Base-by-base conservation (phyloP, 2,329 filamentous ascomycete genomes). In the Trichophyton benhamiae region DNA sequence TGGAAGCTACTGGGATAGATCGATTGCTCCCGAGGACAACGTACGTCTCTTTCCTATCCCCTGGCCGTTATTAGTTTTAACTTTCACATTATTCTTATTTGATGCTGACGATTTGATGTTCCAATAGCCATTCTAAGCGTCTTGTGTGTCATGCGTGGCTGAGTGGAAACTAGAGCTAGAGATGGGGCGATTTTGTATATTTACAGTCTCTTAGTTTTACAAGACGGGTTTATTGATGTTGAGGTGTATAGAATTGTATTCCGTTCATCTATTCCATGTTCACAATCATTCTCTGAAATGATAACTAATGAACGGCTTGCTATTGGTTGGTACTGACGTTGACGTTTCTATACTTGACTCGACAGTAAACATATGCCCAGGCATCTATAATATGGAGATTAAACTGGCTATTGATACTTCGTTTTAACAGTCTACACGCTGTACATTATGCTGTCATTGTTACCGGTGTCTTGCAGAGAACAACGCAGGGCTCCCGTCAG, bases 11-110 rank as follows among this genome's bases (percentile, higher is more conserved):
- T 85, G 80, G 71, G 74, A 80, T 68, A 75, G 78, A 64, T 79
- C 82, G 72, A 76, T 86, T 66, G 74, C 83, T 64, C 80, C 83
- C 20, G 83, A 85, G 78, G 83, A 86, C 75, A 86, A 86, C 74
- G 76, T 78, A 68, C 72, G 76, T 73, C 20, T 15, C 4, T 27
- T 62, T 30, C 52, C n/a, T 44, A 59, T 36, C 15, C 3, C 3
- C 11, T 53, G 30, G 15, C 52, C 17, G 5, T 3, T 44, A 7
- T n/a, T 27, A 20, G 0, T 48, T 41, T n/a, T 22, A n/a, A 20
- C n/a, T n/a, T 53, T 30, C 11, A 25, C n/a, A 4, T 36, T 30
- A 41, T 22, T 38, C n/a, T 9, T 3, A 5, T 22, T 7, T 60
- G 25, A 9, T 27, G 17, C 55, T 58, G 42, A 58, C 36, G 4